These are phyloP conservation scores for Synchytrium microbalum DNA, from an alignment of 371 early-diverging fungal species.

Conservation along the genomic window DNA sequence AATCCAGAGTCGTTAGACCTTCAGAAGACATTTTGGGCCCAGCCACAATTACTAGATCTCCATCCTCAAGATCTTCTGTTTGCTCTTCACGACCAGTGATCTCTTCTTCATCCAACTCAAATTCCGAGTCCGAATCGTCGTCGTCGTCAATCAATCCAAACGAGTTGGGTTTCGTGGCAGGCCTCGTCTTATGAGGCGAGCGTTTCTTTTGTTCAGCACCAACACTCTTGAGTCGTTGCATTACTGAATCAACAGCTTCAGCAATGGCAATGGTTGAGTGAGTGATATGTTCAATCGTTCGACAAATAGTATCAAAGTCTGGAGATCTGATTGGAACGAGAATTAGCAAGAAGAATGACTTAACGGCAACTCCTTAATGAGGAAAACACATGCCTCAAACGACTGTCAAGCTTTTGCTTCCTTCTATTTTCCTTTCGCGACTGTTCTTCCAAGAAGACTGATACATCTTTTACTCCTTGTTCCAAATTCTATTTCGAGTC, in stretches of 20 bases:
- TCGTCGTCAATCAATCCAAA: neutral
- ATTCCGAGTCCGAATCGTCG: neutral
- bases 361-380: no score
- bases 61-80: neutral
- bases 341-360: no score
- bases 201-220: neutral
- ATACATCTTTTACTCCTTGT: neutral
- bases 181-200: neutral
- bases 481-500: neutral
- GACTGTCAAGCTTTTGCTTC: neutral
- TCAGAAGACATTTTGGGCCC: neutral
- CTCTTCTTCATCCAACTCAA: neutral
- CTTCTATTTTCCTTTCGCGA: neutral
- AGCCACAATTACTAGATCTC: neutral
- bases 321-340: neutral
- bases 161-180: neutral
- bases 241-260: neutral
- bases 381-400: neutral
- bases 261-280: neutral
- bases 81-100: neutral
- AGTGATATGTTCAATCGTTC: conserved; percentile 2
- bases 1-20: neutral
- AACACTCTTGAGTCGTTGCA: neutral
- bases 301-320: conserved; percentile 6
- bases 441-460: neutral